A percentile compares a stretch with the other conserved stretches of the same genome.
Conservation (phyloP, 2,329 filamentous ascomycete species). For the Nigrospora oryzae region DNA sequence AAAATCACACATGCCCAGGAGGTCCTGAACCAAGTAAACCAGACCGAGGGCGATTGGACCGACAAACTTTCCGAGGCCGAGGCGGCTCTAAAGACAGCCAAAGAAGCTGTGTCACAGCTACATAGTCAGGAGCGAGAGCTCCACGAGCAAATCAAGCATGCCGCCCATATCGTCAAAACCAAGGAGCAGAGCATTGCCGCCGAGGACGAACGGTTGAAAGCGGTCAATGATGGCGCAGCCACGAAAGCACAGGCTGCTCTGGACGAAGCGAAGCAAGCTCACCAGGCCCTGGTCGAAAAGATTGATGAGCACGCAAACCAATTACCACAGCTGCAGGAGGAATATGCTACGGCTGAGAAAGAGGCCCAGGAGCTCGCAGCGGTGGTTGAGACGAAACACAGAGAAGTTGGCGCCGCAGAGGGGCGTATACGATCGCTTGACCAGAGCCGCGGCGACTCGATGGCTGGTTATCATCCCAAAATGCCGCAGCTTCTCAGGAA, state of each 20-base stretch:
- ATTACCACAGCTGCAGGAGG: conserved; percentile 14
- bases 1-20: conserved; percentile 29
- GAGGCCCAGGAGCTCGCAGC: conserved; percentile 18
- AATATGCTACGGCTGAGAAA: conserved; percentile 17
- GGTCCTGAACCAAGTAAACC: conserved; percentile 30
- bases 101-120: conserved; percentile 42
- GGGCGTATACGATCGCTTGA: conserved; percentile 41
- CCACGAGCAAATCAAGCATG: conserved; percentile 44
- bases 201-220: conserved; percentile 54
- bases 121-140: conserved; percentile 61
- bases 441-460: conserved; percentile 48
- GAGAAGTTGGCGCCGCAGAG: conserved; percentile 46
- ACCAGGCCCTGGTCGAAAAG: conserved; percentile 29
- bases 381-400: conserved; percentile 33
- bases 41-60: conserved; percentile 36
- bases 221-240: conserved; percentile 62
- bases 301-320: conserved; percentile 14
- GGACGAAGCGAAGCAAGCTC: conserved; percentile 44
- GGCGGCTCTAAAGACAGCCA: conserved; percentile 42
- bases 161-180: conserved; percentile 35
- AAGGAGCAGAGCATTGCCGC: conserved; percentile 39
- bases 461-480: conserved; percentile 54
- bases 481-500: conserved; percentile 56
- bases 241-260: conserved; percentile 51
- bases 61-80: conserved; percentile 40